These are phyloP conservation scores for Saccharum officinarum DNA, from an alignment of 176 grass and related monocot genomes.

Conservation along the genomic window DNA sequence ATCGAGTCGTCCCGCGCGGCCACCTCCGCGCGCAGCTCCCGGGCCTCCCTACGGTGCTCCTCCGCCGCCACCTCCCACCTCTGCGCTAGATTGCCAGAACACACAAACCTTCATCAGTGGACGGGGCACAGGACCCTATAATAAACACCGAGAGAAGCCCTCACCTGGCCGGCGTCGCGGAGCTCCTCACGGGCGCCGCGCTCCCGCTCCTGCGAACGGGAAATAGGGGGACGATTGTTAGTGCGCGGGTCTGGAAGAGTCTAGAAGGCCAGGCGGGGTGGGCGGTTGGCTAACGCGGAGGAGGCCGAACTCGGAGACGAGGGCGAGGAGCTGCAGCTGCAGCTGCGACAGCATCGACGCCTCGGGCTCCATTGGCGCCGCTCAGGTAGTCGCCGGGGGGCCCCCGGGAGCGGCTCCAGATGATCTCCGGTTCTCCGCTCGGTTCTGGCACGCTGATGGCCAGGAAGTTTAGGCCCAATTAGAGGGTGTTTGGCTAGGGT, in stretches of 20 bases:
- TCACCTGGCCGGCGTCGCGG: conserved; percentile 40
- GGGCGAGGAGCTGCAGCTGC: conserved; percentile 69
- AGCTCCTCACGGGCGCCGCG: conserved; percentile 63
- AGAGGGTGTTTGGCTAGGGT: no score
- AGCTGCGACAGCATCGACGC: conserved; percentile 65
- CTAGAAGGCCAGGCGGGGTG: not conserved
- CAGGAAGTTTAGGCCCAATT: not conserved
- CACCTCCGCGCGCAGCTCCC: conserved; percentile 37
- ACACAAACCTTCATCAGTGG: not conserved
- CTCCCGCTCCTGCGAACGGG: conserved; percentile 65
- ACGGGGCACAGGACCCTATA: not conserved
- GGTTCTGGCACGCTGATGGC: not conserved
- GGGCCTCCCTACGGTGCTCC: conserved; percentile 36
- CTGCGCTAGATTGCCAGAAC: conserved; percentile 22
- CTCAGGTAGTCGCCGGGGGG: not conserved
- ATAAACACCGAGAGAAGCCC: not conserved
- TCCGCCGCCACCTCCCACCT: conserved; percentile 45
- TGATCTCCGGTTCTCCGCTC: not conserved
- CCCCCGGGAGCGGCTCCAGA: not conserved
- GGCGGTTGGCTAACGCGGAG: conserved; percentile 41
- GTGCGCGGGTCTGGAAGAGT: not conserved
- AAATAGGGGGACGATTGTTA: not conserved
- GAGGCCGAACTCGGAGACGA: conserved; percentile 52
- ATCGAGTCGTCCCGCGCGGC: conserved; percentile 34
- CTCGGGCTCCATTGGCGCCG: conserved; percentile 48